Base-by-base conservation (phyloP, 2,329 filamentous ascomycete genomes). In the Monilinia fructicola region DNA sequence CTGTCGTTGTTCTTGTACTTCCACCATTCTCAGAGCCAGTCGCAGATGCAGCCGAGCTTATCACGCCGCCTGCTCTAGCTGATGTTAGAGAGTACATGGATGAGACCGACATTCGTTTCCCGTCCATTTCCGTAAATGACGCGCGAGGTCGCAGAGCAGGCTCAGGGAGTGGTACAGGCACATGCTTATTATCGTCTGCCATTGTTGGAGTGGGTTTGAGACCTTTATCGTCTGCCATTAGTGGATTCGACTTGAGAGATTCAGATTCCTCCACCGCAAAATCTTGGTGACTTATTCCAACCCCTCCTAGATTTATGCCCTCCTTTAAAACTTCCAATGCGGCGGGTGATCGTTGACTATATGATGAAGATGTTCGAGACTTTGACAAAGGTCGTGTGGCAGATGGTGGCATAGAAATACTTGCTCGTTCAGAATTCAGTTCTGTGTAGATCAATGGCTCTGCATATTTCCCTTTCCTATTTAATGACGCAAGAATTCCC, bases 31-130 rank as follows among this genome's bases (percentile, higher is more conserved):
- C 85, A 64, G 85, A 85, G 26, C 83, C 82, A 75, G 81, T 81
- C 26, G 79, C 79, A 62, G 85, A 87, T 23, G 80, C 79, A 42
- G 83, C 80, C 23, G 84, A 83, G 69, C 83, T 84, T 66, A 80
- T 76, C 38, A 81, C 79, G 55, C 84, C 84, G 64, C 74, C 73
- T 50, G 73, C 74, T 66, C 75, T 70, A 5, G 82, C 85, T 7
- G 88, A 90, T 54, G 85, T 85, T 31, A 90, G 78, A 42, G 90
- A 92, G 74, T 90, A 90, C 61, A 91, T 79, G 0, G 90, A 93
- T 10, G 89, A 91, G 68, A 89, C 84, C 31, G 90, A 93, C 75
- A 90, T 81, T 61, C 90, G 86, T 73, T 91, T 90, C 54, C 81
- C 81, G 50, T 88, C 81, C 28, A 77, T 73, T 26, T 85, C 83